A percentile compares a stretch with the other conserved stretches of the same genome.
Evolutionary conservation across 106 monocot species (phyloP).

Genomic region (Xerophyta viscosa): DNA sequence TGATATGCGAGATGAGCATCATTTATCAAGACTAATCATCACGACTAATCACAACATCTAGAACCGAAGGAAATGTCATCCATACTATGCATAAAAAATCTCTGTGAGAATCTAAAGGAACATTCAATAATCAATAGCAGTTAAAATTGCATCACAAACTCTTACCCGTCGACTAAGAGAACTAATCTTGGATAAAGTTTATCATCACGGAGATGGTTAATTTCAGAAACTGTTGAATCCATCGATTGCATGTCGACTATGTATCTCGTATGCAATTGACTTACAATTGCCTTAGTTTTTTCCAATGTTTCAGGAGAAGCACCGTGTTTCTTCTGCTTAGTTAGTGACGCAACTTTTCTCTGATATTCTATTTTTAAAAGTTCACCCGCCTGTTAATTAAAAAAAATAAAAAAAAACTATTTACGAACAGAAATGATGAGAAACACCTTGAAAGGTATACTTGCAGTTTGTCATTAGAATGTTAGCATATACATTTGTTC

Average conservation of each 20-base stretch:
- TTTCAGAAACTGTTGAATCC: slow-evolving; percentile 92
- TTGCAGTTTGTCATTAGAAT: no score
- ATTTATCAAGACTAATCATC: no score
- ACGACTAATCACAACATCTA: no score
- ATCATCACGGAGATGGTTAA: slow-evolving; percentile 69
- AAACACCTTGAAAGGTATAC: no score
- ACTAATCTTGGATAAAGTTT: slow-evolving; percentile 66
- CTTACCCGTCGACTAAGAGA: slow-evolving; percentile 74
- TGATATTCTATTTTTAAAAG: slow-evolving; percentile 90
- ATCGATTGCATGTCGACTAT: slow-evolving; percentile 93
- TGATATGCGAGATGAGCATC: no score
- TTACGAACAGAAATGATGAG: no score
- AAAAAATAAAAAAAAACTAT: no score
- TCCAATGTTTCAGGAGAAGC: slow-evolving; percentile 44
- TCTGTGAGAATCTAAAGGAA: no score
- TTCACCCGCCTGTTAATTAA: slow-evolving; percentile 55
- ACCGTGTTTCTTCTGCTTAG: slow-evolving; percentile 69
- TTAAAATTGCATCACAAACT: background rate
- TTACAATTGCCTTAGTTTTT: slow-evolving; percentile 67
- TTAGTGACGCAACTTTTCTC: slow-evolving; percentile 47
- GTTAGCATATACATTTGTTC: no score
- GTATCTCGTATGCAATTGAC: slow-evolving; percentile 86
- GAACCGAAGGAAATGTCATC: no score
- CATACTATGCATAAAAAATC: no score
- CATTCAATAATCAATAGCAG: no score